phyloP scores from a whole-genome alignment of 768 basidiomycete genomes.

The Leccinum subgranulosum region DNA sequence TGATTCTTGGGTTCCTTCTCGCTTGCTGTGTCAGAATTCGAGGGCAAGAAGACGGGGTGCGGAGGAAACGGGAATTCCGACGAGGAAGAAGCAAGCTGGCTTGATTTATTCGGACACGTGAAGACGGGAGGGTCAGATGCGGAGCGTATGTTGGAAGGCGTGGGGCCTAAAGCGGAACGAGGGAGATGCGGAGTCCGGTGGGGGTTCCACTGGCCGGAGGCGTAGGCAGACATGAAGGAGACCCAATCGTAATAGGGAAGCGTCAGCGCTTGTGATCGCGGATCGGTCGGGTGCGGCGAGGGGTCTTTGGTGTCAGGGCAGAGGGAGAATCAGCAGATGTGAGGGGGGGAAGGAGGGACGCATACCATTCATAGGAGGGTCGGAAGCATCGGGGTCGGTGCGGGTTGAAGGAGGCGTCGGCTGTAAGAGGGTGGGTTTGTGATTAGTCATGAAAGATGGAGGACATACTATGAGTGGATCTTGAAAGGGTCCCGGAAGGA shows the following conservation, averaged over 20 bases:
- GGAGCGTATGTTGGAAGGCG: conserved; percentile 14
- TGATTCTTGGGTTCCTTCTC: conserved; percentile 20
- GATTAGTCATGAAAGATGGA: background rate
- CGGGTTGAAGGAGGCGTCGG: conserved; percentile 1
- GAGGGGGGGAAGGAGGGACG: background rate
- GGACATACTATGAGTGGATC: conserved; percentile 11
- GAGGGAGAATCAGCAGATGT: conserved; percentile 15
- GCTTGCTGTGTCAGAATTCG: conserved; percentile 9
- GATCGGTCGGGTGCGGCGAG: conserved; percentile 8
- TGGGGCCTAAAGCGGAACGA: conserved; percentile 24
- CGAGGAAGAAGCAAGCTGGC: conserved; percentile 2
- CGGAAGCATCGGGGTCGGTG: conserved; percentile 9
- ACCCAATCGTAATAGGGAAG: conserved; percentile 60
- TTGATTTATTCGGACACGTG: conserved; percentile 6
- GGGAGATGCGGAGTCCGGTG: conserved; percentile 65
- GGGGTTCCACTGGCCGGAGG: conserved; percentile 77
- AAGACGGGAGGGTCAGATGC: conserved; percentile 5
- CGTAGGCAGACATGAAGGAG: conserved; percentile 74
- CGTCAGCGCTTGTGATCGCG: conserved; percentile 11
- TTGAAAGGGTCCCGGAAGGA: conserved; percentile 38
- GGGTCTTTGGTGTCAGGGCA: conserved; percentile 10
- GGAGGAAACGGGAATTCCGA: conserved; percentile 13
- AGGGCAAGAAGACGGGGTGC: conserved; percentile 7
- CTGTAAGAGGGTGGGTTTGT: conserved; percentile 1
- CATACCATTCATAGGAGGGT: conserved; percentile 24